These are phyloP conservation scores for Colletotrichum sidae DNA, from an alignment of 2,329 filamentous ascomycete genomes.

Conservation along the genomic window DNA sequence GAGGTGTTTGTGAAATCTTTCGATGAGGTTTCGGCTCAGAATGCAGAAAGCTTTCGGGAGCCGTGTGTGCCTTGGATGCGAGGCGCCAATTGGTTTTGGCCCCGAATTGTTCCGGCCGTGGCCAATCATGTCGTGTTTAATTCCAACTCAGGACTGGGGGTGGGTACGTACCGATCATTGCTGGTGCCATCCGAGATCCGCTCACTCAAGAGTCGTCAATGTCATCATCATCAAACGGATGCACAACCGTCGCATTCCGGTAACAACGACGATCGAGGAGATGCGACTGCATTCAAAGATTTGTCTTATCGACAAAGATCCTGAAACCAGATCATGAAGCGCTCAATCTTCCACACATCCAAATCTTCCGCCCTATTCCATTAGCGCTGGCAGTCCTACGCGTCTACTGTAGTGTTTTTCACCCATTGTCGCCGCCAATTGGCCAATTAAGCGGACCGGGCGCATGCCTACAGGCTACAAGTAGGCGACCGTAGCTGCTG, in stretches of 20 bases:
- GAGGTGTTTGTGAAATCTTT: slow-evolving; percentile 69
- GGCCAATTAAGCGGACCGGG: slow-evolving; percentile 37
- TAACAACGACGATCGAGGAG: background rate
- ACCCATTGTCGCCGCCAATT: slow-evolving; percentile 28
- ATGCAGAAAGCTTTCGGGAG: slow-evolving; percentile 57
- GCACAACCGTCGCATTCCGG: background rate
- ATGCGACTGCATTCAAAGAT: background rate
- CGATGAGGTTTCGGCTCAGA: slow-evolving; percentile 51
- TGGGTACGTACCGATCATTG: slow-evolving; percentile 13
- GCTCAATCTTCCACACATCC: no score
- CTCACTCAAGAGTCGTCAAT: slow-evolving; percentile 2
- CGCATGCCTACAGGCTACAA: slow-evolving; percentile 10
- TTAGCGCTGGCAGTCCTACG: background rate
- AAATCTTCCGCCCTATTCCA: background rate
- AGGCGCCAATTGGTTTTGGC: slow-evolving; percentile 51
- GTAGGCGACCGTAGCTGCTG: slow-evolving; percentile 23
- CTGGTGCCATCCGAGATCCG: slow-evolving; percentile 20
- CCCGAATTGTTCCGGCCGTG: slow-evolving; percentile 52
- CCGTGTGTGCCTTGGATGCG: slow-evolving; percentile 54
- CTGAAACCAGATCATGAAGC: no score
- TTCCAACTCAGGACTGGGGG: slow-evolving; percentile 20
- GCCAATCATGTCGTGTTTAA: slow-evolving; percentile 48
- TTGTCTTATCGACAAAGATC: no score
- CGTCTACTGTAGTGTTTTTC: slow-evolving; percentile 5
- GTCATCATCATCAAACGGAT: background rate